phyloP scores from a whole-genome alignment of 2,329 filamentous ascomycete species.

The Alternaria angustiovoidea region DNA sequence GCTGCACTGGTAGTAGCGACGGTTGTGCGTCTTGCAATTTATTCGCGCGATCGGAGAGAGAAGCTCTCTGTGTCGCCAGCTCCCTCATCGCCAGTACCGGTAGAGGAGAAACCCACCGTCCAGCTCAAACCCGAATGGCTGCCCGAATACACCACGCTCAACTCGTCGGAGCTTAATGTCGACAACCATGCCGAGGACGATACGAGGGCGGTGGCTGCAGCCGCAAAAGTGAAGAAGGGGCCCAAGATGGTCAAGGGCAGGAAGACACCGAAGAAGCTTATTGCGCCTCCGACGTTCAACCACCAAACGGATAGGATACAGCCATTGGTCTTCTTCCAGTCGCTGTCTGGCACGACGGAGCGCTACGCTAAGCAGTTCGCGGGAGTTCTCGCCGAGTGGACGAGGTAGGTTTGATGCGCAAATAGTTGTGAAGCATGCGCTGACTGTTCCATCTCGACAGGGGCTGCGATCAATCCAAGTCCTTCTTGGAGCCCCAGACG shows the following conservation, averaged over 20 bases:
- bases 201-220: constrained; percentile 24
- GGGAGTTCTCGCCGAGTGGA: constrained; percentile 61
- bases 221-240: constrained; percentile 37
- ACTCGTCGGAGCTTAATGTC: constrained; percentile 28
- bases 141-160: constrained; percentile 42
- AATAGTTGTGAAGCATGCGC: not conserved
- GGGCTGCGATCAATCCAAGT: constrained; percentile 45
- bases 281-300: constrained; percentile 32
- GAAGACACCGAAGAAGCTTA: constrained; percentile 33
- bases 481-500: constrained; percentile 67
- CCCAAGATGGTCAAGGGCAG: constrained; percentile 53
- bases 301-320: constrained; percentile 63
- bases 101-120: constrained; percentile 38
- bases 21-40: constrained; percentile 39
- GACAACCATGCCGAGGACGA: constrained; percentile 44
- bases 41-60: constrained; percentile 36
- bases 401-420: constrained; percentile 1
- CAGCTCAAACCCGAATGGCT: constrained; percentile 48
- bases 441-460: not conserved
- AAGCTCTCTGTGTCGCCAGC: constrained; percentile 42
- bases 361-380: constrained; percentile 72
- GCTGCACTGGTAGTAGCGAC: constrained; percentile 40
- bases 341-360: constrained; percentile 84
- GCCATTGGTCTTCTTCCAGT: constrained; percentile 86
- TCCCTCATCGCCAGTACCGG: constrained; percentile 37